Percentiles rank a stretch among this genome's conserved stretches.
phyloP scores from a whole-genome alignment of 306 rosid genomes.

The Vigna angularis region DNA sequence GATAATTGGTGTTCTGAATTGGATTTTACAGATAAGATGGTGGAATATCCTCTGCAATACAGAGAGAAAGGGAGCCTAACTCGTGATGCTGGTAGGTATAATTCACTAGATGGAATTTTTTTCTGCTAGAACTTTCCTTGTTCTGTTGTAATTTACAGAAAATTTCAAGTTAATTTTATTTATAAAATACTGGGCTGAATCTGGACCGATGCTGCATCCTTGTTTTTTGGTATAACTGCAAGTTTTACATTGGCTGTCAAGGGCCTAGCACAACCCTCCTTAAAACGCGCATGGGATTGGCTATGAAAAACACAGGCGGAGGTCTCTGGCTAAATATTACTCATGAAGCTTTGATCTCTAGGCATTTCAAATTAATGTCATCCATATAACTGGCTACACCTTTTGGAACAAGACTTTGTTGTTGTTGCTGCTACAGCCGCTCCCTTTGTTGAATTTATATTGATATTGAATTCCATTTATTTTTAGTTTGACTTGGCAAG shows the following conservation, averaged over 20 bases:
- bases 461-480: conserved; percentile 9
- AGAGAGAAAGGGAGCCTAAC: conserved; percentile 67
- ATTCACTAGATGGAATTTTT: conserved; percentile 39
- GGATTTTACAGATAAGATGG: conserved; percentile 69
- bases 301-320: too few relatives aligned
- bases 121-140: conserved; percentile 27
- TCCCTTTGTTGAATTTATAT: conserved; percentile 14
- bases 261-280: too few relatives aligned
- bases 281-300: too few relatives aligned
- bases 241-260: too few relatives aligned
- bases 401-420: too few relatives aligned
- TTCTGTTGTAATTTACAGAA: conserved; percentile 15
- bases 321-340: too few relatives aligned
- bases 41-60: conserved; percentile 69
- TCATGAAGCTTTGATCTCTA: too few relatives aligned
- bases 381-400: too few relatives aligned
- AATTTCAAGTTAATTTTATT: neutral
- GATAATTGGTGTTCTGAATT: conserved; percentile 39
- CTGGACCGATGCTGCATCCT: conserved; percentile 24
- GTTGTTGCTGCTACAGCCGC: neutral
- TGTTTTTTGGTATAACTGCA: neutral
- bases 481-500: conserved; percentile 23
- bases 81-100: conserved; percentile 71
- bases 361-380: too few relatives aligned
- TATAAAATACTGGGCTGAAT: conserved; percentile 2